Evolutionary conservation across 208 protist species (phyloP).

Genomic region (Trypanosomatidae sp.): DNA sequence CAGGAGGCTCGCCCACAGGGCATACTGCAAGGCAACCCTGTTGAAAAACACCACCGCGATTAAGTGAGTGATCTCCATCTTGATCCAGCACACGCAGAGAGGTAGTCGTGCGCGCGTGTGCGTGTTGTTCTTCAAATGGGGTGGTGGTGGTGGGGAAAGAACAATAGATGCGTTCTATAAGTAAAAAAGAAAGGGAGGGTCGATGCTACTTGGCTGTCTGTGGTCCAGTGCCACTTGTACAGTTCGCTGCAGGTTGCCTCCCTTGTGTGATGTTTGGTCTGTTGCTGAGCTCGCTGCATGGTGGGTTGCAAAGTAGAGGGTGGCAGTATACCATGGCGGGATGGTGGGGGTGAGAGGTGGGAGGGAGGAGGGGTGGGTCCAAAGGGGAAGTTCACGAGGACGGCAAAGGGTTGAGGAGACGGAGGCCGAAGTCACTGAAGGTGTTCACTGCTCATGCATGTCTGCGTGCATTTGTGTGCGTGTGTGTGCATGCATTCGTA

Average conservation of each 20-base stretch:
- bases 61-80: conserved; percentile 1
- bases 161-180: background rate
- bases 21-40: conserved; percentile 22
- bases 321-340: background rate
- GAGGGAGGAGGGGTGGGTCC: background rate
- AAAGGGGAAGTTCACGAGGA: background rate
- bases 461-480: background rate
- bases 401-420: conserved; percentile 1
- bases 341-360: background rate
- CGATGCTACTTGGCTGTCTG: background rate
- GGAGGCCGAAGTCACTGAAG: background rate
- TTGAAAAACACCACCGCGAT: conserved; percentile 10
- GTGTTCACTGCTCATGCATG: background rate
- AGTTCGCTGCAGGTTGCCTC: background rate
- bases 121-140: background rate
- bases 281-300: background rate
- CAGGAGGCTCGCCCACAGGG: conserved; percentile 32
- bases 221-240: background rate
- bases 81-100: background rate
- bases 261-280: background rate
- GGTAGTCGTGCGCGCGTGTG: background rate
- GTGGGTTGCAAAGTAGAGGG: background rate
- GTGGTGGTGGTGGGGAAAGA: background rate
- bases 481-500: background rate
- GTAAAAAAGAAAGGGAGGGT: background rate